A percentile compares a stretch with the other conserved stretches of the same genome.
phyloP scores from a whole-genome alignment of 768 basidiomycete genomes.

The Boletus sp. region DNA sequence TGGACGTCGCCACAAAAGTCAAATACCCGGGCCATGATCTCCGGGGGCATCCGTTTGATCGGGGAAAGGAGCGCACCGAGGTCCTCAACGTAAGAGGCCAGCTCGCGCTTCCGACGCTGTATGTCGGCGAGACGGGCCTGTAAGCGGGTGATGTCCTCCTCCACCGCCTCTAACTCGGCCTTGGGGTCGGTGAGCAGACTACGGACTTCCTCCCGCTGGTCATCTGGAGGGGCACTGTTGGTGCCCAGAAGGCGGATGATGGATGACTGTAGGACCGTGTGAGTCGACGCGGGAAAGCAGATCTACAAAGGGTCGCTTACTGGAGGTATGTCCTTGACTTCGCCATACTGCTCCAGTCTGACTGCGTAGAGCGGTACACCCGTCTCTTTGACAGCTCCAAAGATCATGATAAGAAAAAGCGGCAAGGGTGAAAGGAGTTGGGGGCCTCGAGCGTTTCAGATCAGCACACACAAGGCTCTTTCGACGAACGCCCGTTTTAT shows the following conservation, averaged over 20 bases:
- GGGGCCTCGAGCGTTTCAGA: neutral
- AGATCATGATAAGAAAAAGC: conserved; percentile 6
- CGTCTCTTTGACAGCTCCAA: conserved; percentile 21
- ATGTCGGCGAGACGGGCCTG: conserved; percentile 30
- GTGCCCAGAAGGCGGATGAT: conserved; percentile 30
- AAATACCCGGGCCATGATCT: conserved; percentile 32
- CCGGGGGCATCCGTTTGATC: conserved; percentile 32
- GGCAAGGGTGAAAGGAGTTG: neutral
- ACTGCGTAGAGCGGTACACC: conserved; percentile 21
- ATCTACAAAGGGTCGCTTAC: conserved; percentile 14
- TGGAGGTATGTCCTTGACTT: conserved; percentile 28
- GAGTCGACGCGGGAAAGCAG: neutral
- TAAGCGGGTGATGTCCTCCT: conserved; percentile 24
- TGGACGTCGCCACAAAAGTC: conserved; percentile 31
- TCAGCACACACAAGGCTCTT: neutral
- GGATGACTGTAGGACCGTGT: conserved; percentile 21
- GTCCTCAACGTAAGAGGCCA: conserved; percentile 30
- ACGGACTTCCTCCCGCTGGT: conserved; percentile 28
- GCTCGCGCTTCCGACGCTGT: conserved; percentile 27
- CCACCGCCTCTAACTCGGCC: conserved; percentile 25
- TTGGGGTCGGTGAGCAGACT: conserved; percentile 23
- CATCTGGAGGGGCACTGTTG: conserved; percentile 25
- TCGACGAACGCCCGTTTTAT: conserved; percentile 5
- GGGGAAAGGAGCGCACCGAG: conserved; percentile 33
- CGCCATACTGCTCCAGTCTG: conserved; percentile 27